Conservation (phyloP, 225 moss, liverwort and hornwort genomes). For the Polytrichum commune region DNA sequence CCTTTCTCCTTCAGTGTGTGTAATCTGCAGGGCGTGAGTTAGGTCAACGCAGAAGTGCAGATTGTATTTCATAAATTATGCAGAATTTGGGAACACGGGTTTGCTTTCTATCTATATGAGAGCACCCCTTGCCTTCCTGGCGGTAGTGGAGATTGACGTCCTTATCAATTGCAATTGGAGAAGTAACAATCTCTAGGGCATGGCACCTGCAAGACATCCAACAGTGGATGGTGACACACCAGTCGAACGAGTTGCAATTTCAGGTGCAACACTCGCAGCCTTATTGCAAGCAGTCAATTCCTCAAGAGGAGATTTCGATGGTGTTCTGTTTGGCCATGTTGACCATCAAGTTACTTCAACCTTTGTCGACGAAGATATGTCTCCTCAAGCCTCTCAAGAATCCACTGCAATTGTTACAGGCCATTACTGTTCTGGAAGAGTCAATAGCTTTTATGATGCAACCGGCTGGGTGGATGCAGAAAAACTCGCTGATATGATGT, state of each 20-base stretch:
- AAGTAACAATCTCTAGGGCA: conserved; percentile 11
- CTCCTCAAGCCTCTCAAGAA: conserved; percentile 59
- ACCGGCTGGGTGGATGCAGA: conserved; percentile 63
- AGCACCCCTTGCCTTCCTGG: too few relatives aligned
- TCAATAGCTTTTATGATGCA: conserved; percentile 86
- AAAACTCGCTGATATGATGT: conserved; percentile 62
- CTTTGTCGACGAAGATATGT: conserved; percentile 71
- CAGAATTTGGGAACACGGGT: too few relatives aligned
- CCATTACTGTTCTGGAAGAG: conserved; percentile 77
- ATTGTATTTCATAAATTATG: too few relatives aligned
- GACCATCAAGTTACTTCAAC: conserved; percentile 69
- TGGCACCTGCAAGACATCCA: conserved; percentile 37
- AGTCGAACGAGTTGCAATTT: conserved; percentile 72
- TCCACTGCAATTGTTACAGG: conserved; percentile 84
- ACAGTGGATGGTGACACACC: conserved; percentile 50
- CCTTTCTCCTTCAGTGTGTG: too few relatives aligned
- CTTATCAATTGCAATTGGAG: too few relatives aligned
- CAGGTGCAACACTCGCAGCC: conserved; percentile 86
- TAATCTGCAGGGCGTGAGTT: too few relatives aligned
- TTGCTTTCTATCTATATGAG: too few relatives aligned
- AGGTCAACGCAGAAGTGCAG: too few relatives aligned
- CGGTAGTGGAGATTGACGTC: too few relatives aligned
- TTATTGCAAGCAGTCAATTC: conserved; percentile 83
- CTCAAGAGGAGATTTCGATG: conserved; percentile 83
- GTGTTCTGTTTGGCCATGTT: conserved; percentile 85